These are phyloP conservation scores for Symbiodinium natans DNA, from an alignment of 73 alveolate species.

Conservation along the genomic window DNA sequence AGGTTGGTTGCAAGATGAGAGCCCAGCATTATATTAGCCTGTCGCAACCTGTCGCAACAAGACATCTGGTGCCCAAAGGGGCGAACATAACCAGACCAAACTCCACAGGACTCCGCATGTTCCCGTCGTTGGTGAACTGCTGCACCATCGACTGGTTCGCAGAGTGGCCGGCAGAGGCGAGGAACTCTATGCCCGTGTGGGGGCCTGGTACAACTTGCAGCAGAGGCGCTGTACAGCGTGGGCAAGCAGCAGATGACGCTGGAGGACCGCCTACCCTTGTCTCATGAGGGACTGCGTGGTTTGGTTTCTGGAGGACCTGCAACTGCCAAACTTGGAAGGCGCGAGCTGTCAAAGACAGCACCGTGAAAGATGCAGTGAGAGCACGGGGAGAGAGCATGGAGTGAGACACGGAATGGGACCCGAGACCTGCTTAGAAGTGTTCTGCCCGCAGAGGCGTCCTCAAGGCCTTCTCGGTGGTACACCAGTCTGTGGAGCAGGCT, in stretches of 20 bases:
- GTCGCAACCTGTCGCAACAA: too few relatives aligned
- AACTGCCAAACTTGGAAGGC: conserved; percentile 95
- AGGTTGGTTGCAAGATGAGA: too few relatives aligned
- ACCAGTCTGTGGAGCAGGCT: conserved; percentile 96
- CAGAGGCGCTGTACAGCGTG: conserved; percentile 97
- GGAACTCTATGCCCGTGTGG: background rate
- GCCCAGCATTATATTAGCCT: too few relatives aligned
- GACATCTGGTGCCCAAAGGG: too few relatives aligned
- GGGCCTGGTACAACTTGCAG: too few relatives aligned
- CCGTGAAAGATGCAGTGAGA: too few relatives aligned
- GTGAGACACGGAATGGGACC: too few relatives aligned
- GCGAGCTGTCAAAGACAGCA: too few relatives aligned
- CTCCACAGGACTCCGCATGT: conserved; percentile 98
- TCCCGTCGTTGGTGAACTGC: conserved; percentile 99
- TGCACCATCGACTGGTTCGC: conserved; percentile 98
- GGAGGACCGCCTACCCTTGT: conserved; percentile 60
- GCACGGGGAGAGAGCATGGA: too few relatives aligned
- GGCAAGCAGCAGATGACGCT: conserved; percentile 97
- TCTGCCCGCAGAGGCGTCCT: conserved; percentile 72
- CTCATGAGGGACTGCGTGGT: background rate
- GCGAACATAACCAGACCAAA: too few relatives aligned
- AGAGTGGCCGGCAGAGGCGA: conserved; percentile 96
- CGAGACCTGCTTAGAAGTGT: too few relatives aligned
- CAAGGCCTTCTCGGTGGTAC: conserved; percentile 95
- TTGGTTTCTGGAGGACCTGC: conserved; percentile 54